Percentiles rank a stretch among this genome's conserved stretches.
phyloP scores from a whole-genome alignment of 1,284 basidiomycete species.

The Earliella scabrosa region DNA sequence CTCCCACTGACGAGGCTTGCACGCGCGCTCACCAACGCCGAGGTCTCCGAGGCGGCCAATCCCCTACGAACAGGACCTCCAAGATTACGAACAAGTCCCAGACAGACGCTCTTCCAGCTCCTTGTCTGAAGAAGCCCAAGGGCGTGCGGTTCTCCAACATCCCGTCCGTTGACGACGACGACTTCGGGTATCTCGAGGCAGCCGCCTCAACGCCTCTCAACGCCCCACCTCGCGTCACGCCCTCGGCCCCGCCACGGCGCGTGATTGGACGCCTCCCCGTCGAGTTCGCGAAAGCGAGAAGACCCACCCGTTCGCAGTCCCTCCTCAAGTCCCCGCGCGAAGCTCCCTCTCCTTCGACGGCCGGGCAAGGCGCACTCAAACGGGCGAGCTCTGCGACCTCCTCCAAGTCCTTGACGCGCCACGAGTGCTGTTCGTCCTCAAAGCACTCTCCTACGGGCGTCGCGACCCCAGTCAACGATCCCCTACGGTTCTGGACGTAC shows the following conservation, averaged over 20 bases:
- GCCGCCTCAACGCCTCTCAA: not conserved
- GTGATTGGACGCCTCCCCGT: not conserved
- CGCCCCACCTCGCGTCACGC: not conserved
- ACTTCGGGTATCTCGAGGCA: not conserved
- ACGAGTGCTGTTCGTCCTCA: not conserved
- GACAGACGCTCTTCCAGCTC: not conserved
- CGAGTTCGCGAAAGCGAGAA: not conserved
- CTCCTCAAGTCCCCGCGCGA: not conserved
- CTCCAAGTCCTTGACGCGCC: not conserved
- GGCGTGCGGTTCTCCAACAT: not conserved
- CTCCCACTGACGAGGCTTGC: conserved; percentile 11
- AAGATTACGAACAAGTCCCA: not conserved
- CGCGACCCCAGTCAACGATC: not conserved
- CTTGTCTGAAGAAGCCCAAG: not conserved
- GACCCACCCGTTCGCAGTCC: no score
- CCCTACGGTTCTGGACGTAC: conserved; percentile 14
- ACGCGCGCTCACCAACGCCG: not conserved
- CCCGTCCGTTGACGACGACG: not conserved
- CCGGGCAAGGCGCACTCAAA: no score
- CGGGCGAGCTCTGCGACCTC: not conserved
- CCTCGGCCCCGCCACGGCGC: not conserved
- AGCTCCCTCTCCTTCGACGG: not conserved
- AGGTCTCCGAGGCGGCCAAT: not conserved
- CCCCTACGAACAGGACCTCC: not conserved
- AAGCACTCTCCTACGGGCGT: not conserved